These are phyloP conservation scores for Pichia insulana DNA, from an alignment of 805 yeast species.

Conservation along the genomic window DNA sequence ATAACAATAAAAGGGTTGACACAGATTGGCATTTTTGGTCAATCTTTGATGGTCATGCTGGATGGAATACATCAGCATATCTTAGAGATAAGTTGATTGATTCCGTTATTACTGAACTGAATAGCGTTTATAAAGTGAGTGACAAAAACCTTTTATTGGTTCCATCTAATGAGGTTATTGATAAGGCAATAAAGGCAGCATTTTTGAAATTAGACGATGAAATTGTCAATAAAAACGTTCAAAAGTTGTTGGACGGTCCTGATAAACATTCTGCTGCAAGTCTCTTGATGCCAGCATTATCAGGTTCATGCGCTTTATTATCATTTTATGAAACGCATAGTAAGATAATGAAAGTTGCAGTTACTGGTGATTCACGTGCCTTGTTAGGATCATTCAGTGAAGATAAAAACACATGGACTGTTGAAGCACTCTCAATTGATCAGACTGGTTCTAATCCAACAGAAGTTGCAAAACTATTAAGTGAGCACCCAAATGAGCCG, in stretches of 20 bases:
- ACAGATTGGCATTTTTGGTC: constrained; percentile 93
- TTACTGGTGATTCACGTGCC: constrained; percentile 94
- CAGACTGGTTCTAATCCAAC: constrained; percentile 90
- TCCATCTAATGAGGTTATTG: constrained; percentile 66
- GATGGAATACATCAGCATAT: constrained; percentile 87
- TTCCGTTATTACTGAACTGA: constrained; percentile 69
- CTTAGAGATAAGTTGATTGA: constrained; percentile 71
- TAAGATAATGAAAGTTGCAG: constrained; percentile 74
- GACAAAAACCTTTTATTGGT: constrained; percentile 43
- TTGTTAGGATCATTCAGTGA: constrained; percentile 65
- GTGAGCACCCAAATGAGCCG: constrained; percentile 89
- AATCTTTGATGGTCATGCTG: constrained; percentile 94
- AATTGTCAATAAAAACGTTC: constrained; percentile 68
- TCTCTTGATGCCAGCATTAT: constrained; percentile 80
- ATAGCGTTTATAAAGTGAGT: constrained; percentile 51
- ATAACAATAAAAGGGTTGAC: constrained; percentile 35
- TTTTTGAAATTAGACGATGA: constrained; percentile 80
- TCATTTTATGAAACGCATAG: constrained; percentile 78
- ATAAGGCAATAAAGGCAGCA: constrained; percentile 72
- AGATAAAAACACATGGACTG: constrained; percentile 68
- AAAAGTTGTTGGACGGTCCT: constrained; percentile 58
- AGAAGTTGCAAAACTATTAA: constrained; percentile 73
- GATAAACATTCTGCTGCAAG: constrained; percentile 62
- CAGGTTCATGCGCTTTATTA: constrained; percentile 90
- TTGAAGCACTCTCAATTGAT: constrained; percentile 75